Conservation (phyloP, 352 stramenopile species). For the Phytophthora cactorum region DNA sequence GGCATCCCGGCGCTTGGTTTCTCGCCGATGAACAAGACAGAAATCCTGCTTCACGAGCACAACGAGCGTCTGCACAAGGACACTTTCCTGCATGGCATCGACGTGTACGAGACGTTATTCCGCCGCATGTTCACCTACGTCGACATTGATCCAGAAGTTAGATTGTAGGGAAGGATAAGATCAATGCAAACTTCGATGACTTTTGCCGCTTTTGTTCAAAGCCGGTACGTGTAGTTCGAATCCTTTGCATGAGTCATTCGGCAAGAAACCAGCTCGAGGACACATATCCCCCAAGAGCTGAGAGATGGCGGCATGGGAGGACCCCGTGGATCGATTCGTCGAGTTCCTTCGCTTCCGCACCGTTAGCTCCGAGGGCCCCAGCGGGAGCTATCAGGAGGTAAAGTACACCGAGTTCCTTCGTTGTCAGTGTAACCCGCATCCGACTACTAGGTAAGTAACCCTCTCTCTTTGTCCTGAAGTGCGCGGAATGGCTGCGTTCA, state of each 20-base stretch:
- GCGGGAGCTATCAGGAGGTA: conserved; percentile 70
- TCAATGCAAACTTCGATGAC: no score
- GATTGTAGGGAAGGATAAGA: no score
- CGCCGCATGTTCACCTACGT: conserved; percentile 49
- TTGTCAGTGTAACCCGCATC: neutral
- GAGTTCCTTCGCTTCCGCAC: conserved; percentile 84
- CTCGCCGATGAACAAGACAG: conserved; percentile 95
- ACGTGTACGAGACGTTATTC: conserved; percentile 83
- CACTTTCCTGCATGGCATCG: conserved; percentile 93
- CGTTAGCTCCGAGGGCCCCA: conserved; percentile 72
- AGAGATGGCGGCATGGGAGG: conserved; percentile 26
- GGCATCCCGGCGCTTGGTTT: conserved; percentile 94
- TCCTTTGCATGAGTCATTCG: no score
- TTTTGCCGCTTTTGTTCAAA: no score
- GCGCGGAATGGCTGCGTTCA: conserved; percentile 65
- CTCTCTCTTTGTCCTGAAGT: conserved; percentile 31
- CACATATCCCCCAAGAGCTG: neutral
- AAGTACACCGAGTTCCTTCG: neutral
- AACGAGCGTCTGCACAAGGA: conserved; percentile 95
- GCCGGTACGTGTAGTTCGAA: no score
- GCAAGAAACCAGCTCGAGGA: no score
- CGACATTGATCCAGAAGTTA: neutral
- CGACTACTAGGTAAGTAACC: no score
- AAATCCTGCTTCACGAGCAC: conserved; percentile 96
- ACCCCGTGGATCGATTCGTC: conserved; percentile 66